Base-by-base conservation (phyloP, 2,329 filamentous ascomycete genomes). In the Aspergillus tanneri region DNA sequence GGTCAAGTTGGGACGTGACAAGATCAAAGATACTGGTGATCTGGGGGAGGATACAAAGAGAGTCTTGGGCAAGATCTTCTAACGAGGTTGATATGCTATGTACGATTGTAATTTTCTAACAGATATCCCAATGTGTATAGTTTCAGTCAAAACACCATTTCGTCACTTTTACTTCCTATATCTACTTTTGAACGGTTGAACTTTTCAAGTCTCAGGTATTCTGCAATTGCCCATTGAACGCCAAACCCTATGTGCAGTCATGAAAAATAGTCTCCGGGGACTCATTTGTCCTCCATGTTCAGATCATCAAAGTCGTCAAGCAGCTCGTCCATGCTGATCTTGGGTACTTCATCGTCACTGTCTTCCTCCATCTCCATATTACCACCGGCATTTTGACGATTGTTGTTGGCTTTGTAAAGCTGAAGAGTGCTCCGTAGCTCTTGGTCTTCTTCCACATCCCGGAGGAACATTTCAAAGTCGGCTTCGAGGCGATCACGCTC, bases 381-480 rank as follows among this genome's bases (percentile, higher is more conserved):
- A 47, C 74, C 71, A 30, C 71, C 59, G 42, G 72, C 69, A 68
- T 53, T 69, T 64, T 53, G 67, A 61, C 63, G 76, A n/a, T 70
- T 60, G 30, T 43, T 80, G 75, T 78, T 72, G 27, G 72, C 72
- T 66, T 92, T 96, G 76, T 96, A 99, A 61, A 99, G 69, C 37
- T 89, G 88, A 66, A 99, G 76, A 1, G 90, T 90, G 35, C 85
- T 81, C 46, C 93, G 80, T 58, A 96, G 78, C 64, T 99, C 93
- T 43, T 87, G 81, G 68, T 99, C 93, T 67, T 97, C 91, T 72
- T 99, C 95, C 9, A 99, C 89, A 69, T 99, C 93, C 37, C 87
- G 86, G 77, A 99, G 75, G 83, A 99, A 99, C 82, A 91, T 83
- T 76, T 99, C 93, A 73, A 95, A 99, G 72, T 99, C 93, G 57